These are phyloP conservation scores for Ormosia emarginata DNA, from an alignment of 306 rosid species.

Conservation along the genomic window DNA sequence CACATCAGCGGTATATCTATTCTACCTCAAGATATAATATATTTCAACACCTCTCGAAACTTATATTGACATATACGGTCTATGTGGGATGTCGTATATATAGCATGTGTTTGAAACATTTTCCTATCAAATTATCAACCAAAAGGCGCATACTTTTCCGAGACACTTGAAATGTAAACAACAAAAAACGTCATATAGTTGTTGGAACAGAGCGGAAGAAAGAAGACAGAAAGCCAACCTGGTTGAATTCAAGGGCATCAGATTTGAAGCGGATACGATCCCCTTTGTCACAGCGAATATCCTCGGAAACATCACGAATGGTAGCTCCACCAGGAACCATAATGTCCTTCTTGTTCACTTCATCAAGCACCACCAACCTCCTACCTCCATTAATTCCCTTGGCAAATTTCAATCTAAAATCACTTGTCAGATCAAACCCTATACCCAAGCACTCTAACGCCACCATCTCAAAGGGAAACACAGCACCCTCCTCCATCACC, in stretches of 20 bases:
- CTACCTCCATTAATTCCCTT: constrained; percentile 38
- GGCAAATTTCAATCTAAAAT: constrained; percentile 61
- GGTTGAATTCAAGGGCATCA: constrained; percentile 72
- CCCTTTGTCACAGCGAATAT: constrained; percentile 73
- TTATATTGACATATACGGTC: too few species aligned
- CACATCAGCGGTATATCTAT: too few species aligned
- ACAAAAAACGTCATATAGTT: too few species aligned
- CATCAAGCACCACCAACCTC: constrained; percentile 62
- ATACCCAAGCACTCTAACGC: constrained; percentile 67
- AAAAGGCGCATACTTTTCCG: too few species aligned
- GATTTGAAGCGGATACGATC: constrained; percentile 79
- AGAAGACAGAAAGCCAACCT: constrained; percentile 25
- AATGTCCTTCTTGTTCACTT: constrained; percentile 51
- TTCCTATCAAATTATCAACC: too few species aligned
- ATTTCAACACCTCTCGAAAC: too few species aligned
- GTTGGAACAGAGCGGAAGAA: background rate
- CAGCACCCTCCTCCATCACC: constrained; percentile 22
- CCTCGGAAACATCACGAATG: constrained; percentile 56
- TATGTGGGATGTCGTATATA: too few species aligned
- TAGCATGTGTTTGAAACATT: too few species aligned
- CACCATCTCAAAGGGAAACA: constrained; percentile 37
- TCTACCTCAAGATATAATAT: too few species aligned
- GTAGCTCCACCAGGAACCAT: constrained; percentile 52
- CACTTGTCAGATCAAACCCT: constrained; percentile 73
- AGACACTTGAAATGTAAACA: too few species aligned